Evolutionary conservation across 2,329 filamentous ascomycete genomes (phyloP), one percentile per base, ranked within the genome.

Genomic region (Penicillium sp.): DNA sequence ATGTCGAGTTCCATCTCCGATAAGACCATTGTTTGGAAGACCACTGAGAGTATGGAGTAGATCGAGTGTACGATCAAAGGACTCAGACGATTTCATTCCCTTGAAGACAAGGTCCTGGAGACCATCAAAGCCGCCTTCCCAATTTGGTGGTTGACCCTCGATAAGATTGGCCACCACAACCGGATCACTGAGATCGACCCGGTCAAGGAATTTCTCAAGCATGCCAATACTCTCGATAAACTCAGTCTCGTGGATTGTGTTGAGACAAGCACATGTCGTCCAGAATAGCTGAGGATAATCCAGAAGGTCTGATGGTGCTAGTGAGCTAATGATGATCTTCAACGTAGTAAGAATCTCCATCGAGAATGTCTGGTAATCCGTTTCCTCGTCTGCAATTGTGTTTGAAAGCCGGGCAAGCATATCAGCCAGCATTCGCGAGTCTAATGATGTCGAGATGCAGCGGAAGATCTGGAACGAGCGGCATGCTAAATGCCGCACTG

Each of bases 391-490:
- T 0, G 96, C 93, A 67, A 99, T 94, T 0, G 94, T 99, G 73
- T 97, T 99, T 1, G 93, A 97, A 33, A 99, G 81, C 47, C 96
- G 85, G 13, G 90, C 93, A 23, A 99, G 85, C 92, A 99, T 99
- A 69, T 99, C 94, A 2, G 91, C 92, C 17, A 99, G 83, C 93
- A 97, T 99, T 57, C 87, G 83, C 65, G 96, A 92, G 70, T 99
- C 93, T 23, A 97, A 79, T 0, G 90, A 91, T 17, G 91, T 96
- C 29, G 96, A 84, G 54, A 97, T 93, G 71, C 93, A 97, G 33
- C 94, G 85, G 78, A 97, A 99, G 12, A 99, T 89, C 71, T 99
- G 96, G 76, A 99, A 97, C 0, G 96, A 99, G 29, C 94, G 88
- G 71, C 96, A 99, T 2, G 94, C 94, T 51, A 99, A 81, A 77